Evolutionary conservation across 2,329 filamentous ascomycete genomes (phyloP).

Genomic region (Sarocladium kiliense): DNA sequence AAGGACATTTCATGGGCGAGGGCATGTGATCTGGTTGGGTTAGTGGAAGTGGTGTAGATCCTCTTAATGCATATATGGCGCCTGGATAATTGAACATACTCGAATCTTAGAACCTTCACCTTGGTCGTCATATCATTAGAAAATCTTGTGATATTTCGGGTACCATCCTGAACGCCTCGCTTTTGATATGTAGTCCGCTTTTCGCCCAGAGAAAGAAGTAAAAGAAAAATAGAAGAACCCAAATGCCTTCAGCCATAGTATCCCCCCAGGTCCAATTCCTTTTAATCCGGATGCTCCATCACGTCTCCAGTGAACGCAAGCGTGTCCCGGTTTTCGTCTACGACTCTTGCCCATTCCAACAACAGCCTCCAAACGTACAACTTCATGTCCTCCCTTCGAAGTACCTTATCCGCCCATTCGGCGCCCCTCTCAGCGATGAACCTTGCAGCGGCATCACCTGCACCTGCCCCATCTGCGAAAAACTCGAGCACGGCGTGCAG

Average conservation of each 20-base stretch:
- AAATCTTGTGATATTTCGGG: neutral
- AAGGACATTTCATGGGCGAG: neutral
- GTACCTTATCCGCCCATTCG: conserved; percentile 55
- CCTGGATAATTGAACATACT: conserved; percentile 1
- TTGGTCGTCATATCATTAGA: neutral
- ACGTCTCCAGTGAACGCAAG: conserved; percentile 41
- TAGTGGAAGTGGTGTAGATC: neutral
- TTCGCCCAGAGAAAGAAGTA: neutral
- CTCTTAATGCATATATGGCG: conserved; percentile 5
- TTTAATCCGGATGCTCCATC: neutral
- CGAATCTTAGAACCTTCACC: neutral
- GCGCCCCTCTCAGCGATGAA: conserved; percentile 55
- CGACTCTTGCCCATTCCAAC: conserved; percentile 51
- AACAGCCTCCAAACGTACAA: conserved; percentile 60
- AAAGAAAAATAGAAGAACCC: neutral
- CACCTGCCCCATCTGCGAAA: conserved; percentile 47
- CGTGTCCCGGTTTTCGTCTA: conserved; percentile 36
- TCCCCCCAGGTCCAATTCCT: neutral
- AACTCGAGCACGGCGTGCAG: conserved; percentile 61
- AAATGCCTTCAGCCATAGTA: neutral
- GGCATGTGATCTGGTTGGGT: neutral
- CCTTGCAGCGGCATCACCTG: conserved; percentile 50
- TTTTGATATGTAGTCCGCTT: neutral
- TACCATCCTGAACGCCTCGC: neutral
- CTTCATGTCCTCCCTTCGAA: conserved; percentile 61